phyloP scores from a whole-genome alignment of 2,329 filamentous ascomycete genomes.

The Penicillium capsulatum region DNA sequence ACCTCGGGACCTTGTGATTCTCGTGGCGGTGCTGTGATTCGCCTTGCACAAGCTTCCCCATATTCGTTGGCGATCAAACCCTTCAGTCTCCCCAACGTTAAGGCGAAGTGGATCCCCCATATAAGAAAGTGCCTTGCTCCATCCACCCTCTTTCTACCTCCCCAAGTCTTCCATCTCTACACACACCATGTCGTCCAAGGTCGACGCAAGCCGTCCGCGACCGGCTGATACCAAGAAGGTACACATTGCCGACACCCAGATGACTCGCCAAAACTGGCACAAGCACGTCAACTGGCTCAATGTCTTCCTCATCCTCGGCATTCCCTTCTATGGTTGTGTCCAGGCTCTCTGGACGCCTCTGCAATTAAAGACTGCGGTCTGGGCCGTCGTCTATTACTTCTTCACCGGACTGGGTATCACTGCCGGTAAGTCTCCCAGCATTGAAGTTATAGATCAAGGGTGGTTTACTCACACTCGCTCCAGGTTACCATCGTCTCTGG shows the following conservation, averaged over 20 bases:
- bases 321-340: slow-evolving; percentile 70
- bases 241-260: slow-evolving; percentile 78
- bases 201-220: slow-evolving; percentile 32
- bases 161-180: slow-evolving; percentile 4
- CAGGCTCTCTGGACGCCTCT: slow-evolving; percentile 75
- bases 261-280: slow-evolving; percentile 80
- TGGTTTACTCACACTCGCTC: background rate
- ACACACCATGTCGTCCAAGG: slow-evolving; percentile 36
- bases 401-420: slow-evolving; percentile 77
- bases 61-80: slow-evolving; percentile 23
- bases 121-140: slow-evolving; percentile 21
- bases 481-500: slow-evolving; percentile 78
- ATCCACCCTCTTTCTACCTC: slow-evolving; percentile 5
- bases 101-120: slow-evolving; percentile 21
- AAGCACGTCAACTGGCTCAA: slow-evolving; percentile 95
- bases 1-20: slow-evolving; percentile 34
- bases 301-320: slow-evolving; percentile 70
- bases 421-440: slow-evolving; percentile 53
- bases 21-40: slow-evolving; percentile 12
- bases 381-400: slow-evolving; percentile 75
- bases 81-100: slow-evolving; percentile 24
- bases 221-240: slow-evolving; percentile 59
- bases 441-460: background rate
- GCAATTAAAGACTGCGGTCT: slow-evolving; percentile 65
- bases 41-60: slow-evolving; percentile 15